Base-by-base conservation (phyloP, 768 basidiomycete genomes). In the Polyporus arcularius region DNA sequence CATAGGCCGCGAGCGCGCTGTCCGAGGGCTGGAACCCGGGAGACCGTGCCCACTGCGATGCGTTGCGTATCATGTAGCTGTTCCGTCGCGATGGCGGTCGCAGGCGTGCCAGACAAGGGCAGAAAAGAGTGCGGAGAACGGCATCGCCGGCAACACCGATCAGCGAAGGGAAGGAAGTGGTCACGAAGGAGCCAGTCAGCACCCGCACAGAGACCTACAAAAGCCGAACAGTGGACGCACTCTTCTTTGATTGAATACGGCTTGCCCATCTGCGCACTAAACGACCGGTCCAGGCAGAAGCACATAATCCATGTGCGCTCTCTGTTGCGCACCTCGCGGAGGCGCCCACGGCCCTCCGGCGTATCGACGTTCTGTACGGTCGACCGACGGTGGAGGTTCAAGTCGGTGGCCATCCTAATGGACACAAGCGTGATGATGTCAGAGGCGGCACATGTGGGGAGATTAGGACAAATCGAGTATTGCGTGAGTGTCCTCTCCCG, bases 261-360 rank as follows among this genome's bases (percentile, higher is more conserved):
- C 75, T 97, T 98, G 46, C 96, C 96, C 94, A 98, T 94, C 75
- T 96, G 95, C 0, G 96, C 92, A 66, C 94, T 92, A 60, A 90
- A 82, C 67, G 94, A 96, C 62, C 94, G 82, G 72, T 98, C 96
- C 38, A 97, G 80, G 58, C 83, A 83, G 72, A 87, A 95, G 68
- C 92, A 94, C 60, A 94, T 74, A 52, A 97, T 78, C 97, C 97
- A 99, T 9, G 94, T 94, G 50, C 97, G 79, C 74, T 98, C 96
- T 47, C 97, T 85, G 72, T 98, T 99, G 75, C 92, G 88, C 12
- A 97, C 87, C 76, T 98, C 92, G 59, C 82, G 74, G 69, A 92
- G 93, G 55, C 90, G 85, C 26, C 88, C 85, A 55, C 82, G 83
- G 38, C 88, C 91, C 69, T 96, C 94, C n/a, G 87, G 79, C 1